A percentile compares a stretch with the other conserved stretches of the same genome.
These are phyloP conservation scores for Pythium myriotylum DNA, from an alignment of 352 stramenopile genomes.

Conservation along the genomic window DNA sequence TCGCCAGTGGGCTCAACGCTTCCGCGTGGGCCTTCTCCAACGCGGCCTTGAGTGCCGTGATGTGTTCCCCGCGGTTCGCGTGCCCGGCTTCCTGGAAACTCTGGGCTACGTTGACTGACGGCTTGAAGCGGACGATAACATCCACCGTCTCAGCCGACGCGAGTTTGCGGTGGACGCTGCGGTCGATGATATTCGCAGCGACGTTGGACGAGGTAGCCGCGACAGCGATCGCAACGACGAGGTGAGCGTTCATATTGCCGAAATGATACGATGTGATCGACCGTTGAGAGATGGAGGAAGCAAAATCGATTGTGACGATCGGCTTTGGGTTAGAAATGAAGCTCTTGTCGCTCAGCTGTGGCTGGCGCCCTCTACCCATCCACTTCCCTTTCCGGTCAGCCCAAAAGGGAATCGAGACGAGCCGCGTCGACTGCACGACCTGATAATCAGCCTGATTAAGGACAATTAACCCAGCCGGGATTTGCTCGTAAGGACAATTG, in stretches of 20 bases:
- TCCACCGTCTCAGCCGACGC: constrained; percentile 2
- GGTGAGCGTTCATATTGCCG: constrained; percentile 14
- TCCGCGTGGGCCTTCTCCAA: constrained; percentile 12
- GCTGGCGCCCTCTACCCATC: no score
- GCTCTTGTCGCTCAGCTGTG: no score
- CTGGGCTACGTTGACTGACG: not conserved
- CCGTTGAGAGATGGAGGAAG: not conserved
- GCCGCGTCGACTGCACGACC: no score
- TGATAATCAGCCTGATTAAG: no score
- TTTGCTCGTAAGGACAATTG: no score
- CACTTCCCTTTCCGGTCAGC: no score
- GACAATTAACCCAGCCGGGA: no score
- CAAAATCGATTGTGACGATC: not conserved
- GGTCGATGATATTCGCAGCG: constrained; percentile 12
- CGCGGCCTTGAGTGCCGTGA: constrained; percentile 16
- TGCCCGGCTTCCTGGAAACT: constrained; percentile 2
- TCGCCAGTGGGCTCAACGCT: constrained; percentile 1
- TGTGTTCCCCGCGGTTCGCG: constrained; percentile 12
- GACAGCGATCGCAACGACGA: constrained; percentile 16
- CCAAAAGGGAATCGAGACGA: no score
- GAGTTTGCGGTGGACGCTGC: constrained; percentile 19
- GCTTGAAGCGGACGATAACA: constrained; percentile 9
- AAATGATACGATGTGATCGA: no score
- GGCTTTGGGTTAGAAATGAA: no score
- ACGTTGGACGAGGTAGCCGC: not conserved